phyloP scores from a whole-genome alignment of 345 rosid species.

The Linum trigynum region DNA sequence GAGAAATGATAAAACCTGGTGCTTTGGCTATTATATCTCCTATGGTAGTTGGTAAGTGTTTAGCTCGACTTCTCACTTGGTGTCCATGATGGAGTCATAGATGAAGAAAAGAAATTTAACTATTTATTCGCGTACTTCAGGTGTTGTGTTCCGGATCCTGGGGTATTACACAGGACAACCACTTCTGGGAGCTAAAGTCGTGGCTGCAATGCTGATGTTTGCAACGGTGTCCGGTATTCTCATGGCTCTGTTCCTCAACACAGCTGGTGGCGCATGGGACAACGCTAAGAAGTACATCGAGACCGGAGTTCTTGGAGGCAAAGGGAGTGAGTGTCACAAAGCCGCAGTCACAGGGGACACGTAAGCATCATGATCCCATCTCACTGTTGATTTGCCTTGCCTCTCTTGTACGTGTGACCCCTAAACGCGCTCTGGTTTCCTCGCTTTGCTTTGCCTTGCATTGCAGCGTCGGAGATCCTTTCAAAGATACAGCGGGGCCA shows the following conservation, averaged over 20 bases:
- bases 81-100: no score
- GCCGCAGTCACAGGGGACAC: constrained; percentile 98
- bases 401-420: neutral
- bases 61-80: neutral
- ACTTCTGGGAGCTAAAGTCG: constrained; percentile 93
- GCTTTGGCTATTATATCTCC: constrained; percentile 91
- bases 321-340: constrained; percentile 94
- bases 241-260: constrained; percentile 97
- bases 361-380: constrained; percentile 36
- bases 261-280: constrained; percentile 99
- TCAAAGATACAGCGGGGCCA: constrained; percentile 97
- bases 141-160: constrained; percentile 66
- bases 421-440: neutral
- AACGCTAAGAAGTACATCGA: constrained; percentile 94
- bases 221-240: constrained; percentile 96
- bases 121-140: constrained; percentile 29
- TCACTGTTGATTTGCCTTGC: neutral
- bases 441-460: neutral
- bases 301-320: constrained; percentile 96
- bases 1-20: constrained; percentile 98
- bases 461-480: constrained; percentile 98
- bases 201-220: constrained; percentile 88
- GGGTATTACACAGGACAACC: constrained; percentile 89
- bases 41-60: constrained; percentile 53
- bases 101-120: neutral